Evolutionary conservation across 768 basidiomycete genomes (phyloP).

Genomic region (Glaciozyma martinii): DNA sequence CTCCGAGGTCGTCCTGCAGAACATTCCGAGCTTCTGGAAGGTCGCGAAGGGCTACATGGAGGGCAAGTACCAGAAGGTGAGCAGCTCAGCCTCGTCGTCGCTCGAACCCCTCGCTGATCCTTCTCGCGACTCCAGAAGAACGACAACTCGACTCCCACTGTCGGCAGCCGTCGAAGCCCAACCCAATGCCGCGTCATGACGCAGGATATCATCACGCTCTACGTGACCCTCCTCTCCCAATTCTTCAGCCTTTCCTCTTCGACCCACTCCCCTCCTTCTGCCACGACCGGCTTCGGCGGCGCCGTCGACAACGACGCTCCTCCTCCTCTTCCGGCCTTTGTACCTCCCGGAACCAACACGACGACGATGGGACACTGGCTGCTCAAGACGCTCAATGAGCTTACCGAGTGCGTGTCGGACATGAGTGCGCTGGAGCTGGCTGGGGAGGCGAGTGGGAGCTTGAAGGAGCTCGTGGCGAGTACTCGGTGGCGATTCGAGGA

Average conservation of each 20-base stretch:
- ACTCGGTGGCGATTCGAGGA: slow-evolving; percentile 83
- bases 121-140: slow-evolving; percentile 14
- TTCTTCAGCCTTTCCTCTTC: slow-evolving; percentile 77
- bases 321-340: slow-evolving; percentile 54
- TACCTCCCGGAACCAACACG: slow-evolving; percentile 56
- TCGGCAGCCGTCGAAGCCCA: slow-evolving; percentile 62
- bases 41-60: slow-evolving; percentile 85
- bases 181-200: slow-evolving; percentile 80
- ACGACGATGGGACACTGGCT: slow-evolving; percentile 75
- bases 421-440: slow-evolving; percentile 69
- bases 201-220: slow-evolving; percentile 72
- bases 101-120: background rate
- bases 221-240: slow-evolving; percentile 71
- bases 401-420: slow-evolving; percentile 79
- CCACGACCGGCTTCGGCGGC: slow-evolving; percentile 5
- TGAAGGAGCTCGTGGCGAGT: slow-evolving; percentile 69
- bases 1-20: slow-evolving; percentile 75
- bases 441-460: slow-evolving; percentile 51
- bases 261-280: slow-evolving; percentile 50
- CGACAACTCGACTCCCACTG: slow-evolving; percentile 20
- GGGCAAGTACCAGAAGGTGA: slow-evolving; percentile 81
- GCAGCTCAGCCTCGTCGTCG: slow-evolving; percentile 2
- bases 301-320: slow-evolving; percentile 44
- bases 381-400: slow-evolving; percentile 67
- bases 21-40: slow-evolving; percentile 87